These are phyloP conservation scores for Bruguiera sexangula DNA, from an alignment of 345 rosid genomes.

Conservation along the genomic window DNA sequence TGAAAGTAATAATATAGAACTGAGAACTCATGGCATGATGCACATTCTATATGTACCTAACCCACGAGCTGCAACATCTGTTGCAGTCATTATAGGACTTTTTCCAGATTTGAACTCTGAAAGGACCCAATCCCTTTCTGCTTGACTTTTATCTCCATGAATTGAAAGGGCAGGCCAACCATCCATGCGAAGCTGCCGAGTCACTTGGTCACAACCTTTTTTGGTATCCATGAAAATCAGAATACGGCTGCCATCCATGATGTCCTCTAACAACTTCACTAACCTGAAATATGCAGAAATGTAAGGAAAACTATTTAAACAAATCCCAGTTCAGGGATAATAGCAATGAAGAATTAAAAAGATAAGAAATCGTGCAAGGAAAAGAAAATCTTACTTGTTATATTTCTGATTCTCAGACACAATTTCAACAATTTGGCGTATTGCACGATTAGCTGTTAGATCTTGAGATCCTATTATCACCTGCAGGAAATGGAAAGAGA, in stretches of 20 bases:
- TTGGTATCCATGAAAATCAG: constrained; percentile 94
- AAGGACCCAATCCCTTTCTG: constrained; percentile 99
- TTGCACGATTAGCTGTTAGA: constrained; percentile 94
- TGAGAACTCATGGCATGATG: not conserved
- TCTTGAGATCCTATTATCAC: constrained; percentile 88
- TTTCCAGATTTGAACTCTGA: constrained; percentile 97
- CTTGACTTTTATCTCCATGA: constrained; percentile 99
- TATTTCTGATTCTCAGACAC: constrained; percentile 92
- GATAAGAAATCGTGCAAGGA: not conserved
- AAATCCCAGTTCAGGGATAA: not conserved
- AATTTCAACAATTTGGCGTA: constrained; percentile 86
- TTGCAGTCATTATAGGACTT: constrained; percentile 99
- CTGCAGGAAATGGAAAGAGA: constrained; percentile 34
- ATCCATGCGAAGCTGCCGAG: constrained; percentile 98
- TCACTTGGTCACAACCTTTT: constrained; percentile 97
- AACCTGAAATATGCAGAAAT: constrained; percentile 42
- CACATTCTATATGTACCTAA: constrained; percentile 49
- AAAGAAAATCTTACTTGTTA: constrained; percentile 55
- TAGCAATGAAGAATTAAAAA: not conserved
- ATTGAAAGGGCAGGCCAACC: constrained; percentile 99
- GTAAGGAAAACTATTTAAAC: not conserved
- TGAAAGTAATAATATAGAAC: constrained; percentile 5
- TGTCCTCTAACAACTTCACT: constrained; percentile 95
- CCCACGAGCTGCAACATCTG: constrained; percentile 99
- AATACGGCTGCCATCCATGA: constrained; percentile 98